Conservation (phyloP, 1,284 basidiomycete genomes). For the Ustilago curta region DNA sequence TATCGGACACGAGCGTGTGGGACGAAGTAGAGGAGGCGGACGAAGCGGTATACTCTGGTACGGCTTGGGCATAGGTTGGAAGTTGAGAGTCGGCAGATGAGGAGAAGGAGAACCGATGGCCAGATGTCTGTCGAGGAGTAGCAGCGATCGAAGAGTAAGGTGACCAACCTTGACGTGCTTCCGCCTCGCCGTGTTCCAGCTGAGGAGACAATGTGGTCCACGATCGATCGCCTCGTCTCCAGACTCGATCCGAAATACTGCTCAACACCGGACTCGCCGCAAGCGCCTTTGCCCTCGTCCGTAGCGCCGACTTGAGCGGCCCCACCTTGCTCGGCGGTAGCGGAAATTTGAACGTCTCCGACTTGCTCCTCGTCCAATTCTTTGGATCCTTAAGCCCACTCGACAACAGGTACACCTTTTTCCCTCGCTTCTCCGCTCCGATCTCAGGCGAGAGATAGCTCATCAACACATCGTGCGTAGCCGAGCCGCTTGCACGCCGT, state of each 20-base stretch:
- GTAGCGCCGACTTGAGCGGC: constrained; percentile 29
- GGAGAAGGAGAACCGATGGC: constrained; percentile 1
- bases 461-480: constrained; percentile 35
- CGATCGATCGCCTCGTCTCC: background rate
- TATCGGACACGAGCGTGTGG: constrained; percentile 23
- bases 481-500: background rate
- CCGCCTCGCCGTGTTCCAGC: constrained; percentile 11
- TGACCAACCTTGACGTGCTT: constrained; percentile 29
- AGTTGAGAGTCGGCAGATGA: background rate
- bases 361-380: constrained; percentile 13
- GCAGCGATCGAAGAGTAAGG: constrained; percentile 36
- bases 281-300: background rate
- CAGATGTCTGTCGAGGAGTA: constrained; percentile 26
- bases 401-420: constrained; percentile 31
- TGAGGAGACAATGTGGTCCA: constrained; percentile 4
- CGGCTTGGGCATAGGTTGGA: background rate
- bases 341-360: constrained; percentile 40
- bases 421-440: background rate
- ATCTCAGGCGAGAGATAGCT: constrained; percentile 26
- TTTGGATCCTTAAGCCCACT: constrained; percentile 18
- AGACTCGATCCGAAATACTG: background rate
- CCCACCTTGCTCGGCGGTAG: constrained; percentile 20
- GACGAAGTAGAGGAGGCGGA: constrained; percentile 24
- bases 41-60: background rate
- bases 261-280: constrained; percentile 11